Conservation (phyloP, 257 asterid species). For the Catharanthus roseus region DNA sequence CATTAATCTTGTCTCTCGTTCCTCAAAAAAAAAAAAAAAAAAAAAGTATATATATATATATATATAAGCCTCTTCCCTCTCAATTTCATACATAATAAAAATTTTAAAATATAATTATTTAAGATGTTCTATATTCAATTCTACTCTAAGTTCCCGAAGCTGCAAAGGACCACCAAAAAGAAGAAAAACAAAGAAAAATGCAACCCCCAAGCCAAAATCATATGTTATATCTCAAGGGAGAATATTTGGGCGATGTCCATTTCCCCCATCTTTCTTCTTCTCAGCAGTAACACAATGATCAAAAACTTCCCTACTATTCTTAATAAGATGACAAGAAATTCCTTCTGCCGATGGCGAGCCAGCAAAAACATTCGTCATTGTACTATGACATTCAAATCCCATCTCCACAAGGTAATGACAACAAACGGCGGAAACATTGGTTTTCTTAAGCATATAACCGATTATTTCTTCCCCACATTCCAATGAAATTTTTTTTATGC, state of each 20-base stretch:
- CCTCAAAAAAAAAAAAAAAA: too few species aligned
- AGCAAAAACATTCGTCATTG: constrained; percentile 3
- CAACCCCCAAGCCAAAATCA: too few species aligned
- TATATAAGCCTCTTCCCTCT: too few species aligned
- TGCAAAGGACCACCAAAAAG: too few species aligned
- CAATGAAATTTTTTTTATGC: not conserved
- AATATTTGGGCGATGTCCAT: not conserved
- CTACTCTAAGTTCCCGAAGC: too few species aligned
- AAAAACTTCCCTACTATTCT: constrained; percentile 3
- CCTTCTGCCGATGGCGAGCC: not conserved
- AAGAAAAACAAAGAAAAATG: too few species aligned
- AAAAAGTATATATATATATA: too few species aligned
- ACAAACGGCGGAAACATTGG: not conserved
- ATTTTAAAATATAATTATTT: too few species aligned
- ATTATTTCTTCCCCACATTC: constrained; percentile 1
- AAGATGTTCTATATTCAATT: too few species aligned
- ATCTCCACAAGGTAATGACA: constrained; percentile 6
- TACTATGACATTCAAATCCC: constrained; percentile 7
- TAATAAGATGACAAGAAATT: not conserved
- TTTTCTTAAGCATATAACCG: not conserved
- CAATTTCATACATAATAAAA: too few species aligned
- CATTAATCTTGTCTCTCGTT: too few species aligned
- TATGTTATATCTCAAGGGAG: not conserved
- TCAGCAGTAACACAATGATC: not conserved
- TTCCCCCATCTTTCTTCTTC: not conserved